Evolutionary conservation across 148 eudicot genomes (phyloP), one percentile per base, ranked within the genome.

Genomic region (Agrostemma githago): DNA sequence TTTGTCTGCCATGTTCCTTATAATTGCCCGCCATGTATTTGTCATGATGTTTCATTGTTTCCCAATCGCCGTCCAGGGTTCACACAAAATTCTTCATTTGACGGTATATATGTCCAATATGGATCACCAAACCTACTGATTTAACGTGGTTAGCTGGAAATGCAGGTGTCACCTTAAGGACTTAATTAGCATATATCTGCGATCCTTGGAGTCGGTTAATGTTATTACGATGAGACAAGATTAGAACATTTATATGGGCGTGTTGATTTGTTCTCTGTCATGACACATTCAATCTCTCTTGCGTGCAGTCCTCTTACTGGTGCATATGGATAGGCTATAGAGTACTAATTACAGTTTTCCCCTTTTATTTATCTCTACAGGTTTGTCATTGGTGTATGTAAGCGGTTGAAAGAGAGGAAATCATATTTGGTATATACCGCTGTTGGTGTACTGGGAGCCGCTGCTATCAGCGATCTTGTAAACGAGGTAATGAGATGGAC

Each of bases 381-480:
- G 81, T 88, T 91, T 86, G 98, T 94, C 76, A 42, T 80, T 60
- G 87, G 83, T 80, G 86, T 84, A n/a, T 88, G 98, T 79, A 92
- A 74, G 76, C 89, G 86, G 56, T 80, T 94, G 85, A 84, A 77
- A 74, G 98, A 94, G 85, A 85, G 58, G 71, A 94, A 94, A 65
- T 83, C 92, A 61, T 92, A 92, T 75, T 82, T 94, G 76, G 80
- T 94, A 43, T 94, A 88, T 73, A 82, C 89, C 68, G 98, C 98
- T 57, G 93, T 92, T 60, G 98, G 97, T 70, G 82, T 90, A 76
- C 85, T 94, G 46, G 98, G 97, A 21, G 82, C 90, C 41, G 62
- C 97, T 79, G 97, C 97, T 62, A 67, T 94, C 59, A 82, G 83
- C 81, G 98, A 92, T 79, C 93, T 94, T 69, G 85, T 94, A 62